A percentile compares a stretch with the other conserved stretches of the same genome.
Evolutionary conservation across 345 rosid species (phyloP).

Genomic region (Dipteronia sinensis): DNA sequence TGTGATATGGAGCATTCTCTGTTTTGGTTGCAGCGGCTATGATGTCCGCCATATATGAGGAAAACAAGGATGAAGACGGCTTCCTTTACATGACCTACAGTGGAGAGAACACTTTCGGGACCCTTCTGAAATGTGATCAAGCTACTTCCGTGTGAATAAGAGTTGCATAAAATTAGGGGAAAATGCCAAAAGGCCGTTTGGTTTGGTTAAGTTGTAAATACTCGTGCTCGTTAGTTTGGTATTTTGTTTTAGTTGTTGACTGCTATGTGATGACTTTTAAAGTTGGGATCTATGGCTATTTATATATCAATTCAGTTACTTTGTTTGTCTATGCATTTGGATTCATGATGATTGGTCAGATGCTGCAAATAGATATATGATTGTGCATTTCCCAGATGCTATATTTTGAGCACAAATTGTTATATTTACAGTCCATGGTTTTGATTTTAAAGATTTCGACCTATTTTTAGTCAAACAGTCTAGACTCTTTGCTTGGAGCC

Average conservation of each 20-base stretch:
- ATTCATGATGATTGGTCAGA: conserved; percentile 6
- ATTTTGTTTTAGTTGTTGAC: conserved; percentile 11
- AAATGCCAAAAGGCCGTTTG: background rate
- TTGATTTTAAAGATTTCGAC: background rate
- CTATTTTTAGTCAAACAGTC: background rate
- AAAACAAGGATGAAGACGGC: conserved; percentile 96
- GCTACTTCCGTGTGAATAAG: conserved; percentile 19
- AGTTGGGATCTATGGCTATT: background rate
- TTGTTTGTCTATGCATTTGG: background rate
- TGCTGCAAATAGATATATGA: background rate
- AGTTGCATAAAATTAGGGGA: background rate
- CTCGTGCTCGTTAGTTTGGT: conserved; percentile 12
- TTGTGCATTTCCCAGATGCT: background rate
- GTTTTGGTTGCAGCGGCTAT: conserved; percentile 61
- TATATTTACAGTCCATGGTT: background rate
- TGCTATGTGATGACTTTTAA: background rate
- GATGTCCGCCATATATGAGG: conserved; percentile 96
- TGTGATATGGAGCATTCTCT: background rate
- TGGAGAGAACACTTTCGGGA: conserved; percentile 95
- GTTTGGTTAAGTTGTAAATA: conserved; percentile 40
- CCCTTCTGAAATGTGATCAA: conserved; percentile 29
- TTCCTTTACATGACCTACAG: conserved; percentile 99
- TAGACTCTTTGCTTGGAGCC: background rate
- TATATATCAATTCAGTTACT: background rate
- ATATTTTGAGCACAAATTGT: background rate